A percentile compares a stretch with the other conserved stretches of the same genome.
These are phyloP conservation scores for Digitaria exilis DNA, from an alignment of 202 grass and related monocot genomes.

Conservation along the genomic window DNA sequence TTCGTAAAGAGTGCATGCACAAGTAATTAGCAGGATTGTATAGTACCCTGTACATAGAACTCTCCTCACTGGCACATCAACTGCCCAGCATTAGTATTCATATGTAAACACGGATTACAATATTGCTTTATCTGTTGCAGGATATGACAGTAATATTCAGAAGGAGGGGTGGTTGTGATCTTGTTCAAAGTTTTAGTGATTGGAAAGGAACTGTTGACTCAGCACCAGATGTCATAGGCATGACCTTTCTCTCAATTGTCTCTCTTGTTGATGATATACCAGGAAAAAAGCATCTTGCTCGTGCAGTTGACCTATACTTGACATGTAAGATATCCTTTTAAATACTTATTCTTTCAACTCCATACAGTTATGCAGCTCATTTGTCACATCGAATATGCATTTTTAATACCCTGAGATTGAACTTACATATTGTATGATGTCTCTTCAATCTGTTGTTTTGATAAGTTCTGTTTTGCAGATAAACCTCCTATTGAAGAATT, in stretches of 20 bases:
- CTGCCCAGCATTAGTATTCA: background rate
- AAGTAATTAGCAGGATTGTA: background rate
- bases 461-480: conserved; percentile 60
- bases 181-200: conserved; percentile 86
- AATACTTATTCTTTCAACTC: conserved; percentile 5
- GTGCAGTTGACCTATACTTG: conserved; percentile 89
- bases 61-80: background rate
- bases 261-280: conserved; percentile 81
- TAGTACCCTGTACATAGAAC: background rate
- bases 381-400: conserved; percentile 3
- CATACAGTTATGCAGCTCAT: background rate
- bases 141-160: conserved; percentile 99
- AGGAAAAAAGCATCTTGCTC: conserved; percentile 77
- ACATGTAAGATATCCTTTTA: conserved; percentile 65
- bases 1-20: background rate
- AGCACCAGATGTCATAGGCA: conserved; percentile 97
- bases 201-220: conserved; percentile 75
- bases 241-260: conserved; percentile 87
- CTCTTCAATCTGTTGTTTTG: conserved; percentile 33
- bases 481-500: conserved; percentile 97
- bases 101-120: conserved; percentile 13
- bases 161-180: conserved; percentile 96
- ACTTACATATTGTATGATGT: conserved; percentile 27
- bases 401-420: conserved; percentile 17
- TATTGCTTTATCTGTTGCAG: conserved; percentile 47